phyloP scores from a whole-genome alignment of 441 rosid species.

The Gossypium schwendimanii region DNA sequence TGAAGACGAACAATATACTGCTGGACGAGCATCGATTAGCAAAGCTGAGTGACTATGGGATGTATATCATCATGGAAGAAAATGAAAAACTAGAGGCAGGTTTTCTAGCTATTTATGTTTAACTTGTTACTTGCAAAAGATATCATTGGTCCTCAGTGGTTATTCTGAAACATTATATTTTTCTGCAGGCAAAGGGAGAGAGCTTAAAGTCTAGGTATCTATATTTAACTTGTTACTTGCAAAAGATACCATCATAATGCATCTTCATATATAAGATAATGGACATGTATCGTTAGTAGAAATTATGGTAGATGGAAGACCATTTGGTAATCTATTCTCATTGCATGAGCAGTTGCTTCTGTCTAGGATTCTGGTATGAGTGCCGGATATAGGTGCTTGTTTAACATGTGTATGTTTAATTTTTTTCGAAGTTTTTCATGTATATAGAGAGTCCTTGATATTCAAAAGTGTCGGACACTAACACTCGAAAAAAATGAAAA shows the following conservation, averaged over 20 bases:
- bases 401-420: too few relatives aligned
- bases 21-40: slow-evolving; percentile 81
- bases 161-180: slow-evolving; percentile 17
- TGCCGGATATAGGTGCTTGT: too few relatives aligned
- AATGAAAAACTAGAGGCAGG: slow-evolving; percentile 60
- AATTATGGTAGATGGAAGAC: not conserved
- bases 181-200: slow-evolving; percentile 53
- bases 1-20: slow-evolving; percentile 71
- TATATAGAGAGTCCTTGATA: not conserved
- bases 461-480: not conserved
- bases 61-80: slow-evolving; percentile 61
- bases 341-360: not conserved
- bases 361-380: too few relatives aligned
- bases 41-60: slow-evolving; percentile 89
- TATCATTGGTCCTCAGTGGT: not conserved
- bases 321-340: not conserved
- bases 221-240: not conserved
- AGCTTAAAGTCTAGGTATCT: slow-evolving; percentile 44
- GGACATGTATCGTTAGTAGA: not conserved
- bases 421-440: not conserved
- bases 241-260: not conserved
- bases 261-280: not conserved
- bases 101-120: slow-evolving; percentile 1
- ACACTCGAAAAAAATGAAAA: too few relatives aligned
- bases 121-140: not conserved